Evolutionary conservation across 805 yeast species (phyloP).

Genomic region (Limtongia smithiae): DNA sequence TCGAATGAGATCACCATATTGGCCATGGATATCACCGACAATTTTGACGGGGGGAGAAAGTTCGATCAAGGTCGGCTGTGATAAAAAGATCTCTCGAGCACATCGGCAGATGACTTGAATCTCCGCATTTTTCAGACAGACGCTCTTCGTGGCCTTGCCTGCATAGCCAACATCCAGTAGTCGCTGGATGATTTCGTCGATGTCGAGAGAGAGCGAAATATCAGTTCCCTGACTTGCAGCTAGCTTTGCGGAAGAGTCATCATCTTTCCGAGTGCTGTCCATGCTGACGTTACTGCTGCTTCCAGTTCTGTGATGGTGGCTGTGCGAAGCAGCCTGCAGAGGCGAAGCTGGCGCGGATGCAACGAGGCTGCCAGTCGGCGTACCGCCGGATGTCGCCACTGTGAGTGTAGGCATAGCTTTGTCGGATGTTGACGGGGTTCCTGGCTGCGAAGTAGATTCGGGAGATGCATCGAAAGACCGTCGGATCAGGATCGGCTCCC

Average conservation of each 20-base stretch:
- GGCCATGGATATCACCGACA: conserved; percentile 96
- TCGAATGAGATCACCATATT: conserved; percentile 84
- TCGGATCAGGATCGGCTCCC: conserved; percentile 64
- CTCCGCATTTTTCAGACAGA: conserved; percentile 86
- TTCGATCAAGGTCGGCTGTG: conserved; percentile 87
- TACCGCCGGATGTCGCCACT: too few relatives aligned
- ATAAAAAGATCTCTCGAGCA: conserved; percentile 83
- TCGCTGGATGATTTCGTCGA: conserved; percentile 87
- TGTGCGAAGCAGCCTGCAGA: too few relatives aligned
- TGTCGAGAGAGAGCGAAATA: conserved; percentile 42
- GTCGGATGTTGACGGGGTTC: too few relatives aligned
- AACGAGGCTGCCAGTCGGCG: too few relatives aligned
- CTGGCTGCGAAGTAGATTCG: too few relatives aligned
- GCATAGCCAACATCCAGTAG: conserved; percentile 93
- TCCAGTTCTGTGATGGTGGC: too few relatives aligned
- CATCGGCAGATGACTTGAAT: conserved; percentile 80
- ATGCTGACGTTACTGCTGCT: too few relatives aligned
- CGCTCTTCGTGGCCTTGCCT: conserved; percentile 85
- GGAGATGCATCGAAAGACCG: conserved; percentile 17
- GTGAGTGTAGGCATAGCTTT: too few relatives aligned
- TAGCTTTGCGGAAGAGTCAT: conserved; percentile 3
- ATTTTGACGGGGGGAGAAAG: conserved; percentile 81
- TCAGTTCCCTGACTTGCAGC: not conserved
- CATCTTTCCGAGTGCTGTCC: too few relatives aligned
- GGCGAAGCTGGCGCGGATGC: too few relatives aligned